Base-by-base conservation (phyloP, 345 rosid genomes). In the Populus simonii region DNA sequence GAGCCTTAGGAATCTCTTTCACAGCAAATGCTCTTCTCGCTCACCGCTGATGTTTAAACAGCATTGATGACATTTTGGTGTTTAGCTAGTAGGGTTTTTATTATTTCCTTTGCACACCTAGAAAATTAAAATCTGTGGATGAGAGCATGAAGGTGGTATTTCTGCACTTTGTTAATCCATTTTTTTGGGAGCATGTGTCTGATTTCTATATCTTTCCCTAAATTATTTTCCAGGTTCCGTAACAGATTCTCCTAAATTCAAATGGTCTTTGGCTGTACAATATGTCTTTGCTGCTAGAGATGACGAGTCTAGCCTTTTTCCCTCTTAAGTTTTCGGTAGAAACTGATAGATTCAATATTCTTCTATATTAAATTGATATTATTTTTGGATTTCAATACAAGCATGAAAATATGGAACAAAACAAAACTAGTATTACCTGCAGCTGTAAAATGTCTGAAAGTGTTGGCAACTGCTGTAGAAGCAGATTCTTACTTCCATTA, bases 141-240 rank as follows among this genome's bases (percentile, higher is more conserved):
- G 13, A 38, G 15, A 1, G 51, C 36, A 23, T 33, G 35, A 49
- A 57, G 51, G 39, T 57, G 76, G 76, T 3, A 51, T 65, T 17
- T 10, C 11, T 17, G 63, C 15, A 59, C 25, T 31, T 59, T 59
- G 65, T 23, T 3, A 47, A 71, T 49, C 33, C 22, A 10, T 7
- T 51, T 49, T 20, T 49, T 7, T 31, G 74, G 59, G 23, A 71
- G 61, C 38, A 45, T 25, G 23, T 27, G 13, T n/a, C 63, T 10
- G 29, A 57, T 57, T 57, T 57, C 63, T 3, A 9, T 57, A 3
- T 57, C 63, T 57, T 10, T 11, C 29, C 63, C n/a, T n/a, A 4
- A 59, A n/a, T 59, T n/a, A n/a, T 73, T 73, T 57, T 11, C 76
- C 51, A 59, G 62, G 67, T 36, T 51, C 59, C 25, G 20, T 71